Base-by-base conservation (phyloP, 148 eudicot species). In the Tetragonia tetragonoides region DNA sequence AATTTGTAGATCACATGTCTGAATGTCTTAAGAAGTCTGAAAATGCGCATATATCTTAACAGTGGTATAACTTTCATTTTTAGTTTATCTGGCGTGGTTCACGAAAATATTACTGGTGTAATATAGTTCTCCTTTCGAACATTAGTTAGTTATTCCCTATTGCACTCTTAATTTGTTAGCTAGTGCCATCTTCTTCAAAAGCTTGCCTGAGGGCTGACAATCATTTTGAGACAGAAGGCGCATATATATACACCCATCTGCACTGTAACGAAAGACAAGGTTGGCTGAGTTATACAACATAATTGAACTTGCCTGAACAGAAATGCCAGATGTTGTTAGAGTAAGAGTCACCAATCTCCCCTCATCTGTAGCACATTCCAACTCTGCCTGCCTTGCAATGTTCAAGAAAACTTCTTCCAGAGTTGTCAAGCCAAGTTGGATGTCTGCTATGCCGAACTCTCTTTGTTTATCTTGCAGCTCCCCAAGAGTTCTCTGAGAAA, bases 401-500 rank as follows among this genome's bases (percentile, higher is more conserved):
- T 91, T 91, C 59, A 92, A 81, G 76, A 95, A 95, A 59, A 92
- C 95, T 87, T 95, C 96, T 87, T 95, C 98, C n/a, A 95, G 88
- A 62, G 96, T 95, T 63, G 96, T 85, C 62, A 95, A 85, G 63
- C 98, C 91, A 6, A 95, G 87, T 84, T 95, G 98, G 77, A 94
- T 87, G 81, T 92, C 97, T 73, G 86, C 51, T 73, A 95, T 89
- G 8, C 92, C 89, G 18, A 91, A 89, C 81, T 92, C 91, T 49
- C 71, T 80, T 38, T 88, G 88, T 85, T 84, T 92, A 63, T 88
- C 91, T 81, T 95, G 89, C 46, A 95, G 90, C 83, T 92, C 97
- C 65, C 85, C 82, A 10, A 95, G 88, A 76, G 87, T 89, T 66
- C 72, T 78, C 98, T 94, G 81, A 49, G 28, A 67, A 51, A 62